phyloP scores from a whole-genome alignment of 805 yeast genomes.

The Yamadazyma laniorum region DNA sequence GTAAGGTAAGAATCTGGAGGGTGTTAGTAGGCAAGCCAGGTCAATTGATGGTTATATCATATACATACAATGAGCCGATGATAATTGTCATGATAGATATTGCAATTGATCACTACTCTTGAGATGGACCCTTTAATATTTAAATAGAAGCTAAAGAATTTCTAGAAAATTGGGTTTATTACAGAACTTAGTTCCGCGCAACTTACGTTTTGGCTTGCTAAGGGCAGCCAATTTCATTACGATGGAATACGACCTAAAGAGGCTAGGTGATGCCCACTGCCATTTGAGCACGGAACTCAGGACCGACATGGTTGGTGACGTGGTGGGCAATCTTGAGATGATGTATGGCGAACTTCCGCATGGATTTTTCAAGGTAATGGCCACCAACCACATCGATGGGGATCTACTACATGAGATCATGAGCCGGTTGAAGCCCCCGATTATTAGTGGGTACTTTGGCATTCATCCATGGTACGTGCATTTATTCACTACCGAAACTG shows the following conservation, averaged over 20 bases:
- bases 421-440: slow-evolving; percentile 4
- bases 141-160: neutral
- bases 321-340: slow-evolving; percentile 11
- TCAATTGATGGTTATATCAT: neutral
- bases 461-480: slow-evolving; percentile 94
- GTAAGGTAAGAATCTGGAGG: slow-evolving; percentile 60
- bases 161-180: slow-evolving; percentile 2
- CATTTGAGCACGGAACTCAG: slow-evolving; percentile 23
- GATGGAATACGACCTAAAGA: neutral
- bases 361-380: slow-evolving; percentile 32
- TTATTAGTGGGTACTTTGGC: slow-evolving; percentile 56
- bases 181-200: neutral
- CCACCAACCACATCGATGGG: slow-evolving; percentile 37
- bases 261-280: slow-evolving; percentile 33
- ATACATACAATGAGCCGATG: slow-evolving; percentile 65
- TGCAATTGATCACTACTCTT: neutral
- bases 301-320: slow-evolving; percentile 12
- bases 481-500: slow-evolving; percentile 40
- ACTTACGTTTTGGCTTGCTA: neutral
- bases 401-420: slow-evolving; percentile 20
- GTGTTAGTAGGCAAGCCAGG: slow-evolving; percentile 16
- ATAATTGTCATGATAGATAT: slow-evolving; percentile 56
- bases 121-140: neutral
- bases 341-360: slow-evolving; percentile 7
- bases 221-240: neutral